These are phyloP conservation scores for Lentinus polychrous DNA, from an alignment of 1,284 basidiomycete genomes.

Conservation along the genomic window DNA sequence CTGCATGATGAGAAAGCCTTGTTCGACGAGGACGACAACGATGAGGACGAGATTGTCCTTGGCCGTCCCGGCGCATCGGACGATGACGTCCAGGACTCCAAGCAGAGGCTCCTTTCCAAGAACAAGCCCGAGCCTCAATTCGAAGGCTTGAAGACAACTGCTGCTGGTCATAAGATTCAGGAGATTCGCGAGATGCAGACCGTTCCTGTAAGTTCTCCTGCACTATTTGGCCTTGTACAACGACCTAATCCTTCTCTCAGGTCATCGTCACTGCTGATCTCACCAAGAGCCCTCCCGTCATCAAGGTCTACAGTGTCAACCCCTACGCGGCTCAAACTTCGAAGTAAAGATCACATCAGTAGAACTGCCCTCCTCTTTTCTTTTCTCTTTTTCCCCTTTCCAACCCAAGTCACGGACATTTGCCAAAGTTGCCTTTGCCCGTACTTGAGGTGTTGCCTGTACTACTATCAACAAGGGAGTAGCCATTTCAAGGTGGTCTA, in stretches of 20 bases:
- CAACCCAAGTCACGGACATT: too few relatives aligned
- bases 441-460: too few relatives aligned
- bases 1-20: conserved; percentile 82
- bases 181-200: conserved; percentile 87
- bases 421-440: too few relatives aligned
- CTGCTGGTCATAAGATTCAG: conserved; percentile 84
- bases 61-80: conserved; percentile 48
- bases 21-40: conserved; percentile 82
- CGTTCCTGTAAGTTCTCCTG: conserved; percentile 64
- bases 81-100: conserved; percentile 51
- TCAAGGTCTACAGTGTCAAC: conserved; percentile 88
- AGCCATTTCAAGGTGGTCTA: neutral
- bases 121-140: conserved; percentile 67
- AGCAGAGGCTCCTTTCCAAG: conserved; percentile 73
- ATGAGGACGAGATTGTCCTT: conserved; percentile 74
- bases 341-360: conserved; percentile 23
- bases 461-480: too few relatives aligned
- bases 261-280: conserved; percentile 91
- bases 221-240: neutral
- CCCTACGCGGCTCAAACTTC: conserved; percentile 69
- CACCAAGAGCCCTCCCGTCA: conserved; percentile 90
- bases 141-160: conserved; percentile 68
- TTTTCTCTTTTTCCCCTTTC: neutral
- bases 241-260: conserved; percentile 29
- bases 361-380: neutral